Conservation (phyloP, 139 green algal species). For the Chlorella sorokiniana region DNA sequence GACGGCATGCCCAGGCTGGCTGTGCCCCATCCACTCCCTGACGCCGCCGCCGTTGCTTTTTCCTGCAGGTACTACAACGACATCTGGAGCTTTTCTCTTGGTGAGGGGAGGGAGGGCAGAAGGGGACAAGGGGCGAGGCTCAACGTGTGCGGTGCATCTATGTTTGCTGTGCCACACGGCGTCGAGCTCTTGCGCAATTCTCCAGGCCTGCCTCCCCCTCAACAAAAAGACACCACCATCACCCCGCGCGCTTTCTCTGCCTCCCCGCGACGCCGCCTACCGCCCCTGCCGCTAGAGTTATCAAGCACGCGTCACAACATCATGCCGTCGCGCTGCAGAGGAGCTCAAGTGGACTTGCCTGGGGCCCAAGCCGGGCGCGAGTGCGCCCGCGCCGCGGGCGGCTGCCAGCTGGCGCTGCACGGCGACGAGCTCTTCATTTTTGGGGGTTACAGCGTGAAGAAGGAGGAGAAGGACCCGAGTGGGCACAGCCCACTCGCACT, state of each 20-base stretch:
- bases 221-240: too few relatives aligned
- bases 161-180: not conserved
- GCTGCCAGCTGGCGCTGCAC: slow-evolving; percentile 75
- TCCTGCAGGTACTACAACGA: slow-evolving; percentile 29
- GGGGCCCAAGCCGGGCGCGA: slow-evolving; percentile 20
- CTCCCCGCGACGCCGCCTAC: too few relatives aligned
- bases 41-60: not conserved
- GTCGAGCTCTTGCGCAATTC: not conserved
- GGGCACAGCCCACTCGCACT: not conserved
- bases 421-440: slow-evolving; percentile 83
- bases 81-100: slow-evolving; percentile 82
- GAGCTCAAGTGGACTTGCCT: slow-evolving; percentile 73
- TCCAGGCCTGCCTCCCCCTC: not conserved
- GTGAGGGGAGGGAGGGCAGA: too few relatives aligned
- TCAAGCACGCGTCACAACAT: too few relatives aligned
- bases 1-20: not conserved
- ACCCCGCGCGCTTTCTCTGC: too few relatives aligned
- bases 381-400: slow-evolving; percentile 66
- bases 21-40: not conserved
- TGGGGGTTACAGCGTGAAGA: slow-evolving; percentile 86
- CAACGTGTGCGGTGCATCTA: too few relatives aligned
- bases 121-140: too few relatives aligned
- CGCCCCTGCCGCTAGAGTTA: too few relatives aligned
- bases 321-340: too few relatives aligned
- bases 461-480: slow-evolving; percentile 9